Percentiles rank a stretch among this genome's conserved stretches.
Evolutionary conservation across 768 basidiomycete genomes (phyloP).

Genomic region (Suillus hirtellus): DNA sequence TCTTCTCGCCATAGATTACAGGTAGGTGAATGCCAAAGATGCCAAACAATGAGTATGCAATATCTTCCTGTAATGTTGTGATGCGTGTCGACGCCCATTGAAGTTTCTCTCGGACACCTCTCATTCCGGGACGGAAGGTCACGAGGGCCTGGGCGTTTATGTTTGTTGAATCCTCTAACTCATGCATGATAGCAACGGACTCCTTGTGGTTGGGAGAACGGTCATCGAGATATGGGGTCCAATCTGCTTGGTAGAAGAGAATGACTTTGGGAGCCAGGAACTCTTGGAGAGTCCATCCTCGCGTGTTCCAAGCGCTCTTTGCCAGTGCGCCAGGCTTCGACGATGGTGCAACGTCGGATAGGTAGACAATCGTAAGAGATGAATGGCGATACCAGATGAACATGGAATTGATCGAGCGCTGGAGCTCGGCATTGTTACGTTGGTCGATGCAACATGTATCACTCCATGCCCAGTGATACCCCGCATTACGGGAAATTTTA

Average conservation of each 20-base stretch:
- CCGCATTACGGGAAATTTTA: background rate
- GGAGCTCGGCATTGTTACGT: background rate
- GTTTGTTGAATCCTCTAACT: background rate
- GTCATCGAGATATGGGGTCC: slow-evolving; percentile 18
- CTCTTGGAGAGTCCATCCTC: slow-evolving; percentile 32
- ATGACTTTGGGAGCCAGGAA: slow-evolving; percentile 27
- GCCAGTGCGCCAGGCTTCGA: background rate
- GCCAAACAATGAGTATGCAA: slow-evolving; percentile 15
- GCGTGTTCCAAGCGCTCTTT: slow-evolving; percentile 19
- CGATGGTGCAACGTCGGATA: background rate
- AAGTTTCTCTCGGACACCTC: slow-evolving; percentile 4
- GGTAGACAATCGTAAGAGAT: slow-evolving; percentile 9
- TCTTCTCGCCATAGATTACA: slow-evolving; percentile 17
- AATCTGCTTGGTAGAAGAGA: slow-evolving; percentile 29
- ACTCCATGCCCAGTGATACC: slow-evolving; percentile 2
- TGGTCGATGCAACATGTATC: slow-evolving; percentile 2
- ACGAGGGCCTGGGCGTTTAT: background rate
- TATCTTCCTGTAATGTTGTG: slow-evolving; percentile 18
- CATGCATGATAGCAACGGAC: slow-evolving; percentile 1
- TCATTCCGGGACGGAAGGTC: background rate
- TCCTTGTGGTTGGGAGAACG: background rate
- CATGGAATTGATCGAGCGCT: slow-evolving; percentile 13
- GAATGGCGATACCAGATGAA: slow-evolving; percentile 17
- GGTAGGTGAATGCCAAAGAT: slow-evolving; percentile 13
- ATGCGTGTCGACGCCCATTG: slow-evolving; percentile 17